Percentiles rank a stretch among this genome's conserved stretches.
phyloP scores from a whole-genome alignment of 2,329 filamentous ascomycete genomes.

The Aspergillus terreus region DNA sequence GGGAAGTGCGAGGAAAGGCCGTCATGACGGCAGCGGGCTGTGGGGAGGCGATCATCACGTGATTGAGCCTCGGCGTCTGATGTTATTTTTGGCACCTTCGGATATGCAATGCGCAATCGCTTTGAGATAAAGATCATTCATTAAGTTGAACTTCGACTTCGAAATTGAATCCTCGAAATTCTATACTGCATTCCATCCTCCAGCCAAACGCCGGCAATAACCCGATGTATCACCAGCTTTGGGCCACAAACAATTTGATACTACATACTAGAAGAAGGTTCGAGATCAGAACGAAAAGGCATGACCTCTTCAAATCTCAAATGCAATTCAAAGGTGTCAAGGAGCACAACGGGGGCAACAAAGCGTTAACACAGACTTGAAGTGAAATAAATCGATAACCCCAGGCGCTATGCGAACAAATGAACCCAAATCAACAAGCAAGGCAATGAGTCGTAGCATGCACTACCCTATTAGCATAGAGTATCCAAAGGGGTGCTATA shows the following conservation, averaged over 20 bases:
- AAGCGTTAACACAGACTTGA: slow-evolving; percentile 9
- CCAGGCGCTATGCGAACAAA: slow-evolving; percentile 38
- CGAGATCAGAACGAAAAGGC: neutral
- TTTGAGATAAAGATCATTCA: neutral
- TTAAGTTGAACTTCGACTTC: neutral
- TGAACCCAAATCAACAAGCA: slow-evolving; percentile 21
- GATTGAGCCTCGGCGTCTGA: neutral
- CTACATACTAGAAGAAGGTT: no score
- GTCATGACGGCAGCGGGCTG: neutral
- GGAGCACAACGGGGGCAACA: neutral
- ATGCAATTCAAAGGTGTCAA: neutral
- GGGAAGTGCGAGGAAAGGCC: neutral
- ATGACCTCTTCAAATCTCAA: neutral
- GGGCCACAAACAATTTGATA: neutral
- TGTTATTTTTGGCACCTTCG: neutral
- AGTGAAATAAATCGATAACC: slow-evolving; percentile 25
- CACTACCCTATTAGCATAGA: slow-evolving; percentile 10
- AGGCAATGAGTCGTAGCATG: slow-evolving; percentile 14
- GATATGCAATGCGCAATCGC: no score
- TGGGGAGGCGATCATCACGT: slow-evolving; percentile 6
- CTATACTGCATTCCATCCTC: neutral
- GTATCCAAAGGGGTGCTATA: slow-evolving; percentile 16
- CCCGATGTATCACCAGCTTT: no score
- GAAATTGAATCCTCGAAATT: neutral
- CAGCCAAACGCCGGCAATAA: neutral